phyloP scores from a whole-genome alignment of 805 yeast genomes.

The Blastobotrys muscicola region DNA sequence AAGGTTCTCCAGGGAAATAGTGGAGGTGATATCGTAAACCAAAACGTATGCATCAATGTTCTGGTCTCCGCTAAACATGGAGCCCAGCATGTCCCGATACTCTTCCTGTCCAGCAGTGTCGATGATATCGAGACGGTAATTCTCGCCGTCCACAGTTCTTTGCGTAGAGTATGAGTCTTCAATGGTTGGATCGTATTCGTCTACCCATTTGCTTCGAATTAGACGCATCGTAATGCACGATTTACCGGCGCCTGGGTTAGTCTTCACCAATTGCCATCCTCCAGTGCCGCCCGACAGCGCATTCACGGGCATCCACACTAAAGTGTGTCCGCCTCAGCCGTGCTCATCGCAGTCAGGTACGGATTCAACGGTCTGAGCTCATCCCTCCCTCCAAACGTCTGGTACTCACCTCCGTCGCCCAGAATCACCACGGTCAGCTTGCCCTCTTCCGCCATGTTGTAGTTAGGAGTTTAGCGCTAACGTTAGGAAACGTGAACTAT shows the following conservation, averaged over 20 bases:
- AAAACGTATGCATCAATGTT: conserved; percentile 26
- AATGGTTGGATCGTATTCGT: conserved; percentile 29
- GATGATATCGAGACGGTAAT: conserved; percentile 46
- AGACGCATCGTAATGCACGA: conserved; percentile 27
- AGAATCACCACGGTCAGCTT: conserved; percentile 23
- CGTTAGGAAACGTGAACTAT: not conserved
- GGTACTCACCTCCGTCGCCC: conserved; percentile 26
- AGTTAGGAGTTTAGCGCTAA: not conserved
- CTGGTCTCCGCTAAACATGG: conserved; percentile 20
- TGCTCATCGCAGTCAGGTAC: not conserved
- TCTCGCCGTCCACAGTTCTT: conserved; percentile 36
- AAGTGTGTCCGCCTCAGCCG: no score
- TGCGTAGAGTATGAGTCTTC: conserved; percentile 26
- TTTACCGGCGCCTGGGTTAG: conserved; percentile 17
- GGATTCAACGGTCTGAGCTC: not conserved
- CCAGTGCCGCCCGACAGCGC: no score
- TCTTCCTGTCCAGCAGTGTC: conserved; percentile 80
- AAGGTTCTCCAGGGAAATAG: conserved; percentile 22
- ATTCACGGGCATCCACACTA: no score
- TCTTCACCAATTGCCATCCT: no score
- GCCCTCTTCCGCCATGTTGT: conserved; percentile 32
- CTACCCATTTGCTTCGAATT: conserved; percentile 28
- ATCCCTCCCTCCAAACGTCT: not conserved
- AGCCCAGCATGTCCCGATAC: conserved; percentile 51
- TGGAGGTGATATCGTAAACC: conserved; percentile 27